Evolutionary conservation across 2,329 filamentous ascomycete species (phyloP).

Genomic region (Pseudocercospora eumusae): DNA sequence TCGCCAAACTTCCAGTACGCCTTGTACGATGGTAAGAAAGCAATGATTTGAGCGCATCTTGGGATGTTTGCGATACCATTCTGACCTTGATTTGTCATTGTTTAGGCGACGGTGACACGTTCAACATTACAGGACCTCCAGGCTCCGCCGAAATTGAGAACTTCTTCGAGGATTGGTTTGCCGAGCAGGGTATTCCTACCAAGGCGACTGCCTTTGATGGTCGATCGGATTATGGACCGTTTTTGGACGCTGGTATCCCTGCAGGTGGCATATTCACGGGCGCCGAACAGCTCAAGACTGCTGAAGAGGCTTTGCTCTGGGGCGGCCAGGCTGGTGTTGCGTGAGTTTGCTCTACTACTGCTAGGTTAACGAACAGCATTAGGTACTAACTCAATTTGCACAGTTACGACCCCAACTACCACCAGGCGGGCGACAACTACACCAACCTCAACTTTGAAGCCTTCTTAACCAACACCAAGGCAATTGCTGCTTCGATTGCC

Average conservation of each 20-base stretch:
- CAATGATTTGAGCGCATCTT: background rate
- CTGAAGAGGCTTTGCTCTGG: conserved; percentile 65
- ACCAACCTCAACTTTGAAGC: conserved; percentile 57
- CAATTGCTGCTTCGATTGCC: conserved; percentile 69
- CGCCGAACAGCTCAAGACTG: conserved; percentile 74
- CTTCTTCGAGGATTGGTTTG: conserved; percentile 69
- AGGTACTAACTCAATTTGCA: background rate
- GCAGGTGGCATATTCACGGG: conserved; percentile 76
- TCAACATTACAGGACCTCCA: conserved; percentile 55
- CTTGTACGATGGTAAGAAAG: conserved; percentile 55
- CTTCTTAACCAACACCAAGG: conserved; percentile 58
- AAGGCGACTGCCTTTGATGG: conserved; percentile 75
- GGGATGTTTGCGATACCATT: background rate
- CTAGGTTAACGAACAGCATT: background rate
- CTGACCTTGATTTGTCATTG: background rate
- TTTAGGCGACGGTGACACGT: conserved; percentile 52
- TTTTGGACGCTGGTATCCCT: conserved; percentile 66
- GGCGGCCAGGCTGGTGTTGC: conserved; percentile 66
- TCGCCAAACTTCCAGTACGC: conserved; percentile 61
- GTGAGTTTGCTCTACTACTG: background rate
- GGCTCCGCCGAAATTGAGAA: conserved; percentile 70
- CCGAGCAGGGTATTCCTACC: conserved; percentile 62
- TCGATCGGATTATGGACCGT: conserved; percentile 76
- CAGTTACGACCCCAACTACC: conserved; percentile 59
- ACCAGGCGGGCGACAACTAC: conserved; percentile 55